These are phyloP conservation scores for Nidula microcarpa DNA, from an alignment of 768 basidiomycete species.

Conservation along the genomic window DNA sequence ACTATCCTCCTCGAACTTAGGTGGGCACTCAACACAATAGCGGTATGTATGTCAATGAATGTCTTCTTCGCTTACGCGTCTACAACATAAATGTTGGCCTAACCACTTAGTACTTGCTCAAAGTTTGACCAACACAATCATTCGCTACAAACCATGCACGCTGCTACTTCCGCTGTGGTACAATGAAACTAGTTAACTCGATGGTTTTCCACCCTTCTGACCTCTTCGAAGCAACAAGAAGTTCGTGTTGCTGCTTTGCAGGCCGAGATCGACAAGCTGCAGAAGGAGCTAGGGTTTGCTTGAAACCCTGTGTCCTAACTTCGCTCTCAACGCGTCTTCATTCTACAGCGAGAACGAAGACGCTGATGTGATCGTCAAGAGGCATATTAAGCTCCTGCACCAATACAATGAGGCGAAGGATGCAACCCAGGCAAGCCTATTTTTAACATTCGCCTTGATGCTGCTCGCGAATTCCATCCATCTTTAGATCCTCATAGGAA, in stretches of 20 bases:
- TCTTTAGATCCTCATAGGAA: constrained; percentile 72
- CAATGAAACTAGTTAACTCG: background rate
- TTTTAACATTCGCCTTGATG: too few relatives aligned
- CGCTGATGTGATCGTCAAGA: constrained; percentile 36
- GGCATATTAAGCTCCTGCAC: constrained; percentile 71
- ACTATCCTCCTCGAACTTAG: too few relatives aligned
- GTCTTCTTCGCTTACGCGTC: too few relatives aligned
- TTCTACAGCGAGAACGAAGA: constrained; percentile 16
- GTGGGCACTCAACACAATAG: too few relatives aligned
- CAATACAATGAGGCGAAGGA: constrained; percentile 82
- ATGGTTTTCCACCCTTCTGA: background rate
- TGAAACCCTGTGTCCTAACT: background rate
- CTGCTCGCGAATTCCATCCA: background rate
- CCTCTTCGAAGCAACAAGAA: constrained; percentile 18
- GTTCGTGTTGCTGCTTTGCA: constrained; percentile 19
- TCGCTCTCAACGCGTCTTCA: background rate
- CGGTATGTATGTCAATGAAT: too few relatives aligned
- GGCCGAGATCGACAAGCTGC: constrained; percentile 19
- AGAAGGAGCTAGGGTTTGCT: constrained; percentile 23
- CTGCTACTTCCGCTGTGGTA: constrained; percentile 21
- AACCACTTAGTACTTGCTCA: too few relatives aligned
- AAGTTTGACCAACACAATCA: too few relatives aligned
- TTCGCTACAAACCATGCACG: too few relatives aligned
- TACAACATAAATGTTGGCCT: too few relatives aligned
- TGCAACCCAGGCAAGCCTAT: constrained; percentile 68